A percentile compares a stretch with the other conserved stretches of the same genome.
Evolutionary conservation across 2,329 filamentous ascomycete genomes (phyloP).

Genomic region (Penicillium sp.): DNA sequence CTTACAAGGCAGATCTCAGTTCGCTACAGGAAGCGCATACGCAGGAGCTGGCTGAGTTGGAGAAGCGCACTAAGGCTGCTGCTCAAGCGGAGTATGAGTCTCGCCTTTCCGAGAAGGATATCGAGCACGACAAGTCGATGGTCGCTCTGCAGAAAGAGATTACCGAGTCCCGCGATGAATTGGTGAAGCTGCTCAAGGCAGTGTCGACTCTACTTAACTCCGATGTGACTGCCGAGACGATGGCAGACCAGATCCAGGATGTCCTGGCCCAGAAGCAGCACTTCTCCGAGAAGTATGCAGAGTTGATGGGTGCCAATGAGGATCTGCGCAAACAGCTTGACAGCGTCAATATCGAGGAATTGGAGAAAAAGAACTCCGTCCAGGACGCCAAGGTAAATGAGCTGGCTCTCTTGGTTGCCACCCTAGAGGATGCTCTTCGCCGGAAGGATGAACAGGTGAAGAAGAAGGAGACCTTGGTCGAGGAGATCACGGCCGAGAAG

Average conservation of each 20-base stretch:
- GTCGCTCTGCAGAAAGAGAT: conserved; percentile 60
- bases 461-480: conserved; percentile 45
- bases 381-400: conserved; percentile 55
- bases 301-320: conserved; percentile 39
- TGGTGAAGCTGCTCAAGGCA: conserved; percentile 60
- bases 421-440: conserved; percentile 43
- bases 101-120: conserved; percentile 49
- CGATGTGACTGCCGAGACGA: conserved; percentile 52
- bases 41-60: conserved; percentile 39
- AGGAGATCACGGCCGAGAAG: conserved; percentile 60
- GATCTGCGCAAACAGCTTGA: conserved; percentile 38
- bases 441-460: conserved; percentile 44
- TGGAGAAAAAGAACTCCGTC: conserved; percentile 45
- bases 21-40: conserved; percentile 53
- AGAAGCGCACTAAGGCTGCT: conserved; percentile 35
- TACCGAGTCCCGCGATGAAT: conserved; percentile 60
- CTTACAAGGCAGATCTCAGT: conserved; percentile 52
- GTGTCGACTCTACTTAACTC: conserved; percentile 44
- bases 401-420: conserved; percentile 48
- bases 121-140: conserved; percentile 56
- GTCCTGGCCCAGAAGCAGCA: conserved; percentile 41
- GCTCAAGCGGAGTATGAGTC: conserved; percentile 37
- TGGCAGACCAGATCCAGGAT: conserved; percentile 63
- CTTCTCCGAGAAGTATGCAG: conserved; percentile 42
- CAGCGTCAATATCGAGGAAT: conserved; percentile 34